phyloP scores from a whole-genome alignment of 23 red algal species.

The Cyanidioschyzon merolae region DNA sequence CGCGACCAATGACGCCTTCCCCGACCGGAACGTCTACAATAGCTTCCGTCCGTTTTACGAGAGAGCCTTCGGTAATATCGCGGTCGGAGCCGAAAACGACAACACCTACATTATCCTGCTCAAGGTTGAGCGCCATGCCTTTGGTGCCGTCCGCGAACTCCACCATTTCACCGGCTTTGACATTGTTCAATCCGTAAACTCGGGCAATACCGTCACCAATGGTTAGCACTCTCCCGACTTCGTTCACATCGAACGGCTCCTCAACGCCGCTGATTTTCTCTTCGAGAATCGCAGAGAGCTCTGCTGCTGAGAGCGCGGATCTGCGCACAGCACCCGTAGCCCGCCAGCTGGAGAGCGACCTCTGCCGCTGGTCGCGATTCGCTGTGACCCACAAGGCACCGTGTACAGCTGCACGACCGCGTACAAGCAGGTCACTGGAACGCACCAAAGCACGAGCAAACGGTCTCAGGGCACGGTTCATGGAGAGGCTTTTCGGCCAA shows the following conservation, averaged over 20 bases:
- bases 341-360: neutral
- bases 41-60: constrained; percentile 69
- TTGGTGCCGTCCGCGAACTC: constrained; percentile 81
- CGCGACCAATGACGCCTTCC: constrained; percentile 71
- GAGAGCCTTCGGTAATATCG: constrained; percentile 75
- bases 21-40: constrained; percentile 87
- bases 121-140: constrained; percentile 96
- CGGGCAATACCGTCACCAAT: constrained; percentile 98
- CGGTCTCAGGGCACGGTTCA: neutral
- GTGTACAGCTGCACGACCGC: neutral
- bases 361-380: neutral
- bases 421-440: neutral
- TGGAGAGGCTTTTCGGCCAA: neutral
- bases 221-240: constrained; percentile 34
- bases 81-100: constrained; percentile 94
- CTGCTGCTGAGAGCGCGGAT: neutral
- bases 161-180: constrained; percentile 92
- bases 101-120: constrained; percentile 75
- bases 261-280: constrained; percentile 10
- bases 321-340: neutral
- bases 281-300: constrained; percentile 13
- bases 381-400: neutral
- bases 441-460: neutral
- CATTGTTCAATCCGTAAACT: constrained; percentile 84
- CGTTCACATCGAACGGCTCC: neutral